These are phyloP conservation scores for Olyra latifolia DNA, from an alignment of 176 grass and related monocot genomes.

Conservation along the genomic window DNA sequence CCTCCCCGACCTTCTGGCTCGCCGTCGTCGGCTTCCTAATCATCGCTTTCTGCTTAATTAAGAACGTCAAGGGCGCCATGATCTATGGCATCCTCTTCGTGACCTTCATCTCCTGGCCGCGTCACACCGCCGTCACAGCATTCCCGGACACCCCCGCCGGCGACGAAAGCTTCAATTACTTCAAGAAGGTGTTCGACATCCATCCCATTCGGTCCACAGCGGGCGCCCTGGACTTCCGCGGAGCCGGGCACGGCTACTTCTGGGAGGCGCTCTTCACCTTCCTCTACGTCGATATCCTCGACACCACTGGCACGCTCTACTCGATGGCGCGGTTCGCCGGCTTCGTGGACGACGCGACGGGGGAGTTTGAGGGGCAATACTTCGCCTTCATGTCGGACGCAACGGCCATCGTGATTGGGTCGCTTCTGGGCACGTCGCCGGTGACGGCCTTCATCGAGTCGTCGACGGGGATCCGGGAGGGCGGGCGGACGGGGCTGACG, in stretches of 20 bases:
- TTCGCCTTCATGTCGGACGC: conserved; percentile 94
- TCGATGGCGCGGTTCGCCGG: conserved; percentile 84
- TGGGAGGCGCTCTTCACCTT: conserved; percentile 89
- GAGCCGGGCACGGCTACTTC: conserved; percentile 42
- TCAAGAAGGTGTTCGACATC: conserved; percentile 73
- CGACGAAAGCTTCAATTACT: conserved; percentile 59
- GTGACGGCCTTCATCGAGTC: conserved; percentile 80
- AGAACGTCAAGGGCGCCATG: conserved; percentile 69
- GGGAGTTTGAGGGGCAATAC: conserved; percentile 83
- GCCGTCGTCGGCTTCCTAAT: conserved; percentile 65
- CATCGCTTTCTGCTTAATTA: conserved; percentile 80
- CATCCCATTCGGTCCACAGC: conserved; percentile 68
- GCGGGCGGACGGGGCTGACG: conserved; percentile 69
- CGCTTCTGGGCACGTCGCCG: conserved; percentile 70
- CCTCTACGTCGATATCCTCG: conserved; percentile 84
- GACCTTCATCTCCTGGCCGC: conserved; percentile 74
- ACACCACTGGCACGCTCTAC: conserved; percentile 77
- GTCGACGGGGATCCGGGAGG: conserved; percentile 78
- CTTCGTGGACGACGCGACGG: conserved; percentile 65
- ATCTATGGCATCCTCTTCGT: conserved; percentile 85
- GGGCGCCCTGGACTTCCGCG: conserved; percentile 66
- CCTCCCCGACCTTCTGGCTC: conserved; percentile 78
- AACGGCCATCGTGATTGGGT: conserved; percentile 68
- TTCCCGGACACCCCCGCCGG: conserved; percentile 64
- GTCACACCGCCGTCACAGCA: conserved; percentile 55